Base-by-base conservation (phyloP, 345 rosid genomes). In the Theobroma cacao region DNA sequence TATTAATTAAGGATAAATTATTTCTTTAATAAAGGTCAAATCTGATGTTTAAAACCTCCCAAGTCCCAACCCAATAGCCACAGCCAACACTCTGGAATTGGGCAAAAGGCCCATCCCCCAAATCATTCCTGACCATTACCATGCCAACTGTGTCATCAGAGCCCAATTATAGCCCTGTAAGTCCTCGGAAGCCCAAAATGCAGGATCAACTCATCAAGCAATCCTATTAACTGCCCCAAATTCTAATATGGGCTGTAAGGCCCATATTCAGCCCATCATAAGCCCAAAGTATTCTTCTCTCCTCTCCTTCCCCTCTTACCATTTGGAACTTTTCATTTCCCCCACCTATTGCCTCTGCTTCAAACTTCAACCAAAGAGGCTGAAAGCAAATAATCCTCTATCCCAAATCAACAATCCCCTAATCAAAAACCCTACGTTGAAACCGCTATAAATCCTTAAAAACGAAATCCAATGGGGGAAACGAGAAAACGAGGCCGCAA, bases 401-500 rank as follows among this genome's bases (percentile, higher is more conserved):
- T 31, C 43, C 53, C 41, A 20, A 43, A 24, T 13, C 6, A 15
- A 13, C n/a, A 2, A 41, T 24, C n/a, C 43, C 14, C 53, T 24
- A 13, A 14, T 76, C 50, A n/a, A 50, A 76, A 76, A 76, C 79
- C 73, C 48, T 34, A 24, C 0, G 1, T 20, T 5, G 13, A 75
- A 15, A 41, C 66, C 38, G 9, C 26, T 24, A 40, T 10, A 40
- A 10, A 14, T 40, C 24, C 7, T 47, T 5, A 1, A 31, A 20
- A 22, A 11, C 24, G 5, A 1, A 58, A 17, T 33, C 24, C 15
- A 64, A 88, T 84, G 88, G 79, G 77, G 38, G 78, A 81, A 34
- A 70, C 84, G 62, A 88, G 92, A 73, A 90, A 86, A 64, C 86
- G 89, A 9, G 85, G 86, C 28, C 82, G 88, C 13, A 80, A 84